Percentiles rank a stretch among this genome's conserved stretches.
Evolutionary conservation across 148 eudicot species (phyloP).

Genomic region (Cornus controversa): DNA sequence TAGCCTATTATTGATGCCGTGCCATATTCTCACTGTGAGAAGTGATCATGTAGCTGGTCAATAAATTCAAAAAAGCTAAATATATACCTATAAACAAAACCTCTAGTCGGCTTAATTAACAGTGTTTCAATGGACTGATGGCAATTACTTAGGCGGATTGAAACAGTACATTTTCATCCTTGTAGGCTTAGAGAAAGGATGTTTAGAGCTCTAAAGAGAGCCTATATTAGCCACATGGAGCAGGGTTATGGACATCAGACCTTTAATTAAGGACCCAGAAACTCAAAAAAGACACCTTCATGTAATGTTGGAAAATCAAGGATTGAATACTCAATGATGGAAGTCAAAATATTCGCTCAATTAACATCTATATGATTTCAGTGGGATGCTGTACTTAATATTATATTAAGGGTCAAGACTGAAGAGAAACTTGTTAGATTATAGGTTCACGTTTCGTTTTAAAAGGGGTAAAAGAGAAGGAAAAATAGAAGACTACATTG

Average conservation of each 20-base stretch:
- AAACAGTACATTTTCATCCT: not conserved
- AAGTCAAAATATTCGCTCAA: not conserved
- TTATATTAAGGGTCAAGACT: not conserved
- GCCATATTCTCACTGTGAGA: not conserved
- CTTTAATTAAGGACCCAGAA: not conserved
- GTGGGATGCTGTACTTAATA: not conserved
- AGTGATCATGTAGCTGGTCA: not conserved
- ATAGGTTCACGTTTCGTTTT: not conserved
- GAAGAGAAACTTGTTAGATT: not conserved
- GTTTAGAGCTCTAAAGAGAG: conserved; percentile 9
- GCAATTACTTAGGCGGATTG: no score
- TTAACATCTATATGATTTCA: not conserved
- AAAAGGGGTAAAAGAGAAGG: no score
- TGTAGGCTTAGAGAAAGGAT: conserved; percentile 1
- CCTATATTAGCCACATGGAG: not conserved
- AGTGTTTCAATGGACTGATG: not conserved
- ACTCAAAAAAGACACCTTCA: not conserved
- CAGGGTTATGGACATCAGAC: not conserved
- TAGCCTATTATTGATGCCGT: not conserved
- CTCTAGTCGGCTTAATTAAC: not conserved
- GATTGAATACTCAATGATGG: not conserved
- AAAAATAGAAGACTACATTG: not conserved
- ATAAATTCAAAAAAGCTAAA: not conserved
- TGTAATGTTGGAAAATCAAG: not conserved
- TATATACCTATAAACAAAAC: not conserved